A percentile compares a stretch with the other conserved stretches of the same genome.
phyloP scores from a whole-genome alignment of 2,329 filamentous ascomycete species.

The Diaporthe caulivora region DNA sequence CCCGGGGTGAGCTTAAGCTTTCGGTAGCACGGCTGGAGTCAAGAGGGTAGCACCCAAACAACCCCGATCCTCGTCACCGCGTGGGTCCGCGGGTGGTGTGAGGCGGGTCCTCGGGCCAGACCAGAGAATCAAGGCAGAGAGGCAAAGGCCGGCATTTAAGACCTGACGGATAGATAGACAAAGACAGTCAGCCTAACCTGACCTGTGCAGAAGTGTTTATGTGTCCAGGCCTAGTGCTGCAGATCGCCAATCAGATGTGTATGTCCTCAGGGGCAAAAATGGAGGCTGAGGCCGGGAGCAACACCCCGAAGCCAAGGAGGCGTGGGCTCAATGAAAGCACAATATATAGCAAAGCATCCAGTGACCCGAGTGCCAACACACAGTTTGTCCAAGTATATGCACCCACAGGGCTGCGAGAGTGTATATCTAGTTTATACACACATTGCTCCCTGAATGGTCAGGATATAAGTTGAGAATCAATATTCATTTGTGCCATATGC shows the following conservation, averaged over 20 bases:
- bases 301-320: background rate
- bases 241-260: background rate
- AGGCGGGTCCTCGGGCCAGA: constrained; percentile 22
- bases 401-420: no score
- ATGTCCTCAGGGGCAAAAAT: background rate
- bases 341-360: no score
- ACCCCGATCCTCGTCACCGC: constrained; percentile 34
- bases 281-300: background rate
- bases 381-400: no score
- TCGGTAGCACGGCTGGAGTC: constrained; percentile 11
- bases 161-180: background rate
- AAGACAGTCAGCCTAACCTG: background rate
- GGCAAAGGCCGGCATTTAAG: background rate
- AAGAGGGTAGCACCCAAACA: background rate
- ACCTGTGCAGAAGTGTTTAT: background rate
- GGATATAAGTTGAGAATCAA: no score
- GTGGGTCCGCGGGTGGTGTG: constrained; percentile 22
- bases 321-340: no score
- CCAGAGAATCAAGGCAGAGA: background rate
- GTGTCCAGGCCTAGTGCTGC: background rate
- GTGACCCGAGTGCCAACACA: no score
- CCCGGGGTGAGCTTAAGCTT: constrained; percentile 32
- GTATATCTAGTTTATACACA: no score
- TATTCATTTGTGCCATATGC: no score
- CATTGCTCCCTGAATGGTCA: no score